Base-by-base conservation (phyloP, 2,329 filamentous ascomycete species). In the Aspergillus amoenus region DNA sequence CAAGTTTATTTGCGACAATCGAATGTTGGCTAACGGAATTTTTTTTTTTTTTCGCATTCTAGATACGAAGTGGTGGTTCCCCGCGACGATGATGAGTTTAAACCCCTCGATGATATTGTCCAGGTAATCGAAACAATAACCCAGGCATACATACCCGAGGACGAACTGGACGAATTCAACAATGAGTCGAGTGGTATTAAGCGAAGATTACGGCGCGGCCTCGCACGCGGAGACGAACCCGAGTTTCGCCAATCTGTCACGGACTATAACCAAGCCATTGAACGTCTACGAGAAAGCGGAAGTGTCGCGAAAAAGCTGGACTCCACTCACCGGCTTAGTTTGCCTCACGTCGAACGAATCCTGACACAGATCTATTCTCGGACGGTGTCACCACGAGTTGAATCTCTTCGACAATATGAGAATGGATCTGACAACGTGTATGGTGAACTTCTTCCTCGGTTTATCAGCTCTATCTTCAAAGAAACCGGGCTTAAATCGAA, bases 361-460 rank as follows among this genome's bases (percentile, higher is more conserved):
- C 83, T 96, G 42, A 87, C 84, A 54, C 93, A 99, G 72, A 89
- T 91, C 21, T 97, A 97, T 76, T 87, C 93, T 67, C 90, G 94
- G 50, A 96, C 91, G 5, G 94, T 99, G 7, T 94, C 93, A 2
- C 93, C 91, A 5, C 86, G 89, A 59, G 91, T 96, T 22, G 90
- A 96, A 61, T 84, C 88, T 9, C 84, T 97, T 12, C 86, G 87
- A 57, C 88, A 90, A 66, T 97, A 97, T 72, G 86, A 94, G 69
- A 91, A 92, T 70, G 93, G 93, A 65, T 91, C 90, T 63, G 91
- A 96, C 74, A 93, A 96, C 66, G 90, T 96, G 40, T 99, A 99
- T 70, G 94, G 94, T 70, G 94, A 99, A 73, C 84, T 99, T 24
- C 81, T 94, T 30, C 89, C 92, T 18, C 87, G 88, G 2, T 95